A percentile compares a stretch with the other conserved stretches of the same genome.
phyloP scores from a whole-genome alignment of 2,329 filamentous ascomycete species.

The Apiospora koreana region DNA sequence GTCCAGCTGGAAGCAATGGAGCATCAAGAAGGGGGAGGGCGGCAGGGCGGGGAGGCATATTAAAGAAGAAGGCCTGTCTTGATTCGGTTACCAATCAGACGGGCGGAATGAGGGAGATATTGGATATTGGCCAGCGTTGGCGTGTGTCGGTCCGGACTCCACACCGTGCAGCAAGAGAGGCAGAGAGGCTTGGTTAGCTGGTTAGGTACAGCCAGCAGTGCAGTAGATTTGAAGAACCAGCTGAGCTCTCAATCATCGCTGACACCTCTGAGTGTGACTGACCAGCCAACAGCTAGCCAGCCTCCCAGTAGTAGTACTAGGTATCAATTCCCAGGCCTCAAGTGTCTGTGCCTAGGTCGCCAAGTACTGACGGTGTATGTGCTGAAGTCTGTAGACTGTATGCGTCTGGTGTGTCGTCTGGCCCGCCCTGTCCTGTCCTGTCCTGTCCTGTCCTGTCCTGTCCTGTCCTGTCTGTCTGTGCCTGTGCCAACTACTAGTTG shows the following conservation, averaged over 20 bases:
- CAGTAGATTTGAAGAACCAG: neutral
- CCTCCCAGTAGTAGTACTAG: too few relatives aligned
- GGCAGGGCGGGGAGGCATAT: neutral
- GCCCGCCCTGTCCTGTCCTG: neutral
- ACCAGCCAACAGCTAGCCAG: neutral
- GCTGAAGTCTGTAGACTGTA: neutral
- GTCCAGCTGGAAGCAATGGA: neutral
- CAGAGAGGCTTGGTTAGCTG: too few relatives aligned
- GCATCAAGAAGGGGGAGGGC: neutral
- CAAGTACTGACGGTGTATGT: neutral
- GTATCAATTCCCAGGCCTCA: too few relatives aligned
- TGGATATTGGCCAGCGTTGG: neutral
- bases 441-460: neutral
- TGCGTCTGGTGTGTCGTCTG: neutral
- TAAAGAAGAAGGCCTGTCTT: neutral
- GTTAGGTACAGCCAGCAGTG: neutral
- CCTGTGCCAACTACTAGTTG: slow-evolving; percentile 6
- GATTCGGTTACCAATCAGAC: neutral
- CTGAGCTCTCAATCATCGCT: neutral
- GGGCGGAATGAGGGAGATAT: neutral
- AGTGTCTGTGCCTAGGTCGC: neutral
- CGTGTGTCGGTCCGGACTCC: neutral
- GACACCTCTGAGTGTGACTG: too few relatives aligned
- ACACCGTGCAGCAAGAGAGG: neutral
- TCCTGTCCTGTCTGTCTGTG: neutral